phyloP scores from a whole-genome alignment of 2,329 filamentous ascomycete species.

The Xylaria multiplex region DNA sequence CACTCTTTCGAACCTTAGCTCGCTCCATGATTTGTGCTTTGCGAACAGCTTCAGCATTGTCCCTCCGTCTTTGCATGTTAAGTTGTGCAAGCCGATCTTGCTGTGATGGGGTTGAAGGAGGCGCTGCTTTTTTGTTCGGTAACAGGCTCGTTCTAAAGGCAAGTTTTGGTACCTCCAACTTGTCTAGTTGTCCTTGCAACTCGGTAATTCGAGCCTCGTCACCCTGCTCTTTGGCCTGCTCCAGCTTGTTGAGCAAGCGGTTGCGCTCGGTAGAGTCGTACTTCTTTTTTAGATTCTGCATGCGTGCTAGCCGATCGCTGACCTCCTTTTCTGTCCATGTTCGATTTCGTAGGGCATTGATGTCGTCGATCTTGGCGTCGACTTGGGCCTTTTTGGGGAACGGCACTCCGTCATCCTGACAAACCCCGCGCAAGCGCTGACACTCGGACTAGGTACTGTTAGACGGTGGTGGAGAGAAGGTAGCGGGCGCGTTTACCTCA shows the following conservation, averaged over 20 bases:
- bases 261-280: constrained; percentile 75
- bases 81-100: constrained; percentile 85
- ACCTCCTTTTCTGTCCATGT: constrained; percentile 86
- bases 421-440: constrained; percentile 80
- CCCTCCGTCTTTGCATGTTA: constrained; percentile 84
- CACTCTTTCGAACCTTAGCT: constrained; percentile 67
- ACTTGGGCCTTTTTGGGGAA: constrained; percentile 79
- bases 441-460: constrained; percentile 71
- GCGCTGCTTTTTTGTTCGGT: constrained; percentile 61
- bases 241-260: constrained; percentile 71
- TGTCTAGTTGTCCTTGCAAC: constrained; percentile 69
- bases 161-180: constrained; percentile 73
- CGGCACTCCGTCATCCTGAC: constrained; percentile 75
- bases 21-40: constrained; percentile 88
- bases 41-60: constrained; percentile 89
- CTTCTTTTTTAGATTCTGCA: constrained; percentile 73
- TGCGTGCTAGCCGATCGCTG: constrained; percentile 78
- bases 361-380: constrained; percentile 78
- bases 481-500: constrained; percentile 65
- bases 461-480: constrained; percentile 36
- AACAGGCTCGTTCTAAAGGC: constrained; percentile 76
- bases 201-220: constrained; percentile 67
- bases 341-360: constrained; percentile 81
- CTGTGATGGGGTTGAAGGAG: constrained; percentile 66
- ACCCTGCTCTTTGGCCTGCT: constrained; percentile 71